Evolutionary conservation across 192 early-diverging fungal genomes (phyloP).

Genomic region (Rhizoclosmatium globosum): DNA sequence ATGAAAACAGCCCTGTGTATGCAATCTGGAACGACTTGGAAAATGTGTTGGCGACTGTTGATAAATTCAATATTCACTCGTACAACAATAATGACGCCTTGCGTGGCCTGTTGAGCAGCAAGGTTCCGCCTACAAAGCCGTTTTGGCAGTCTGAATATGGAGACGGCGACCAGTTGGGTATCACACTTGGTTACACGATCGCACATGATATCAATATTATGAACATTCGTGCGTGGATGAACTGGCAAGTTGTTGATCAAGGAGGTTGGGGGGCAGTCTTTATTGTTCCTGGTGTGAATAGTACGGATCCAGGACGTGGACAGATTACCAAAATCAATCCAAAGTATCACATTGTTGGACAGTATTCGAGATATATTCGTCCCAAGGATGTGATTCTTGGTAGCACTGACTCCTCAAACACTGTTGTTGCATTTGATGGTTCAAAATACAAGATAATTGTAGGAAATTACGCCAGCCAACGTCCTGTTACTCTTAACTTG

Average conservation of each 20-base stretch:
- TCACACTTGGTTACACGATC: constrained; percentile 23
- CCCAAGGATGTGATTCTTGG: constrained; percentile 29
- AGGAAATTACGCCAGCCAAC: not conserved
- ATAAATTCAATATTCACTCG: constrained; percentile 37
- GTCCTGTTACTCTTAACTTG: not conserved
- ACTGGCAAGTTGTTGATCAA: constrained; percentile 30
- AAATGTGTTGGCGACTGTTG: not conserved
- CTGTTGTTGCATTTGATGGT: not conserved
- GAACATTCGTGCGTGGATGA: constrained; percentile 30
- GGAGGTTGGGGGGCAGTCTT: not conserved
- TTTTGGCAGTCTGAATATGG: constrained; percentile 41
- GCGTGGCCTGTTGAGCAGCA: not conserved
- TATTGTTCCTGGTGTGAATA: not conserved
- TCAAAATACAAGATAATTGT: constrained; percentile 5
- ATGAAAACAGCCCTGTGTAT: constrained; percentile 22
- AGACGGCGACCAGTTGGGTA: constrained; percentile 23
- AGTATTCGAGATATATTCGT: constrained; percentile 42
- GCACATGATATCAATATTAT: constrained; percentile 25
- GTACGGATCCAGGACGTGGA: not conserved
- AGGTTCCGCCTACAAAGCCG: not conserved
- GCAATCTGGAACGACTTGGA: not conserved
- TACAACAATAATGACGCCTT: constrained; percentile 11
- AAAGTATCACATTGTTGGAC: constrained; percentile 34
- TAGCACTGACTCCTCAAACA: not conserved
- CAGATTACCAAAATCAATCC: constrained; percentile 5